Percentiles rank a stretch among this genome's conserved stretches.
phyloP scores from a whole-genome alignment of 345 rosid genomes.

The Combretum micranthum region DNA sequence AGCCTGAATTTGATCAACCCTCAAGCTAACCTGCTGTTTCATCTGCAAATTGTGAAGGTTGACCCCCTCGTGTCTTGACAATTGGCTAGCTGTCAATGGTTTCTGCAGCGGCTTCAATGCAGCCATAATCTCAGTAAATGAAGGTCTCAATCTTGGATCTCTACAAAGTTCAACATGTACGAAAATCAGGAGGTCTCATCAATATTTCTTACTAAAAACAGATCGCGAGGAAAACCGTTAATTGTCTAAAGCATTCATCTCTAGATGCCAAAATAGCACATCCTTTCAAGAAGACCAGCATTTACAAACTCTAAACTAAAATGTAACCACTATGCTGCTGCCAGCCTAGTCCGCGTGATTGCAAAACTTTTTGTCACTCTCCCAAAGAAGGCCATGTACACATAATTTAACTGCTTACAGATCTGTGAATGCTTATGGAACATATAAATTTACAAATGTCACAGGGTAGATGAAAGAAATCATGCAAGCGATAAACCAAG shows the following conservation, averaged over 20 bases:
- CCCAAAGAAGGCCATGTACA: no score
- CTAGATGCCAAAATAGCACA: no score
- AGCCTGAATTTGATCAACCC: neutral
- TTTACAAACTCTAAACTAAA: no score
- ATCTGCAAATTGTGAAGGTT: neutral
- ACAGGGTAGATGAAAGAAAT: no score
- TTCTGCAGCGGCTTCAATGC: constrained; percentile 83
- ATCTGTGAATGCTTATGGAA: no score
- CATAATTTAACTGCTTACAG: no score
- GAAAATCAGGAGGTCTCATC: neutral
- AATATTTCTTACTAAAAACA: neutral
- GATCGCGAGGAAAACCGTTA: neutral
- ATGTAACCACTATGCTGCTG: no score
- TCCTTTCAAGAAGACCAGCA: no score
- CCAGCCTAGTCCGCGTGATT: no score
- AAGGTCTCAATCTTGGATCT: constrained; percentile 81
- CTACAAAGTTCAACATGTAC: constrained; percentile 21
- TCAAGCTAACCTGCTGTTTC: neutral
- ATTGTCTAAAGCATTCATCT: neutral
- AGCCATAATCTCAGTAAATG: constrained; percentile 84
- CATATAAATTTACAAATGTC: no score
- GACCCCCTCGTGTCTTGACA: constrained; percentile 21
- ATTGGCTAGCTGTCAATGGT: constrained; percentile 40
- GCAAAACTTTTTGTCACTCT: no score
- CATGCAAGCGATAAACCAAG: no score